Base-by-base conservation (phyloP, 345 rosid species). In the Viola odorata region DNA sequence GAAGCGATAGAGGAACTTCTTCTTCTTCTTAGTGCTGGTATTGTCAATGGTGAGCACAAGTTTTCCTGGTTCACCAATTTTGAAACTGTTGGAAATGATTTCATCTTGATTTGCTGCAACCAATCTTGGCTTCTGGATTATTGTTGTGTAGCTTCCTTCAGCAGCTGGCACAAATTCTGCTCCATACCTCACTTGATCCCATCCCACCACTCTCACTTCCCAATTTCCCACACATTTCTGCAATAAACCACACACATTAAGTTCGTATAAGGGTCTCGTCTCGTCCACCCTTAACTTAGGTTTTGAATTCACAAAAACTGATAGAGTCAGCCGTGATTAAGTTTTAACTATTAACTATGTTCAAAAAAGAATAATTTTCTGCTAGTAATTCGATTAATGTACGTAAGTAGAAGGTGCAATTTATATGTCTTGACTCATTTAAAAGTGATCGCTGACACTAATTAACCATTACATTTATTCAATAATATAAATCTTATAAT, bases 201-300 rank as follows among this genome's bases (percentile, higher is more conserved):
- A 72, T 16, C 76, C 76, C 32, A 62, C 64, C 7, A 72, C 76
- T 66, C 76, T 52, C 12, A 72, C 47, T 53, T 72, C 76, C 76
- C 76, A 72, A 3, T 44, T 47, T 11, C 66, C 16, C 12, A 38
- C n/a, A 3, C 76, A 62, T 40, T 53, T 50, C 76, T 72, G 72
- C 71, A 11, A 6, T 42, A 55, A 5, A 50, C 11, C 37, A 37
- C 3, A 17, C 12, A 6, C 39, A 54, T 54, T 37, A 37, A 17
- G 32, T 1, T 23, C 32, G 32, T 23, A 23, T 23, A 51, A 17
- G 55, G 55, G 41, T 3, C 1, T 0, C 3, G 11, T 42, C 11
- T 0, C 45, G 1, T 6, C 11, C 7, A 42, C 45, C 3, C 1
- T 6, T 42, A 6, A 42, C 1, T 6, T 3, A 11, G 32, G 2